Percentiles rank a stretch among this genome's conserved stretches.
phyloP scores from a whole-genome alignment of 2,329 filamentous ascomycete species.

The Pestalotiopsis sp. region DNA sequence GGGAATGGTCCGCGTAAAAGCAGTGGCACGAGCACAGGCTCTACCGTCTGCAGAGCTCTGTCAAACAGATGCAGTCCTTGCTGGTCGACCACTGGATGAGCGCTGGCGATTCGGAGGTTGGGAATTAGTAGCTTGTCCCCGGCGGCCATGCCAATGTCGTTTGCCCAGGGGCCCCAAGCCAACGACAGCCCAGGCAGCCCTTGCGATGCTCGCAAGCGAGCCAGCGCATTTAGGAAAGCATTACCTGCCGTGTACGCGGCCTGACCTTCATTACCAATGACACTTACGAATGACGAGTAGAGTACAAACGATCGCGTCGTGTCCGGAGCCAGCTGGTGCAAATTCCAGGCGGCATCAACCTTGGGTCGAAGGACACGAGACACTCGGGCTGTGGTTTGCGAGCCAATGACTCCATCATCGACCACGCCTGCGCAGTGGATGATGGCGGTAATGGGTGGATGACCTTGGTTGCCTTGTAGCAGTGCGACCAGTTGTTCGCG shows the following conservation, averaged over 20 bases:
- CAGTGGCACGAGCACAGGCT: conserved; percentile 5
- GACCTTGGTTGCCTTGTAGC: neutral
- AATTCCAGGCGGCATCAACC: conserved; percentile 10
- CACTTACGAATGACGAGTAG: conserved; percentile 2
- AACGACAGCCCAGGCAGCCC: neutral
- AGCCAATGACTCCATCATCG: conserved; percentile 5
- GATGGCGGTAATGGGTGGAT: conserved; percentile 7
- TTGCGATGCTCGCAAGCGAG: conserved; percentile 4
- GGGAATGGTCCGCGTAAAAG: conserved; percentile 4
- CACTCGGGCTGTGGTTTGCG: conserved; percentile 1
- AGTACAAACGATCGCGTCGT: conserved; percentile 37
- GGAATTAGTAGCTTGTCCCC: neutral
- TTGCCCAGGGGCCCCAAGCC: conserved; percentile 9
- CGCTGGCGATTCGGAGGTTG: conserved; percentile 1
- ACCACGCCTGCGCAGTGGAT: conserved; percentile 9
- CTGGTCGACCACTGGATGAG: conserved; percentile 1
- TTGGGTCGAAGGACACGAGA: conserved; percentile 10
- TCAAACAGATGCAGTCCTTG: conserved; percentile 7
- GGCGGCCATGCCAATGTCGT: conserved; percentile 7
- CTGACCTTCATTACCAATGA: conserved; percentile 10
- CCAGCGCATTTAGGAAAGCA: conserved; percentile 5
- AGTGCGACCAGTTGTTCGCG: neutral
- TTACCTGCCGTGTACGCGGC: conserved; percentile 9
- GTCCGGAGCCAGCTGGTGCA: conserved; percentile 7
- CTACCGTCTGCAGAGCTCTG: conserved; percentile 3